phyloP scores from a whole-genome alignment of 2,329 filamentous ascomycete species.

The Penicillium sp. region DNA sequence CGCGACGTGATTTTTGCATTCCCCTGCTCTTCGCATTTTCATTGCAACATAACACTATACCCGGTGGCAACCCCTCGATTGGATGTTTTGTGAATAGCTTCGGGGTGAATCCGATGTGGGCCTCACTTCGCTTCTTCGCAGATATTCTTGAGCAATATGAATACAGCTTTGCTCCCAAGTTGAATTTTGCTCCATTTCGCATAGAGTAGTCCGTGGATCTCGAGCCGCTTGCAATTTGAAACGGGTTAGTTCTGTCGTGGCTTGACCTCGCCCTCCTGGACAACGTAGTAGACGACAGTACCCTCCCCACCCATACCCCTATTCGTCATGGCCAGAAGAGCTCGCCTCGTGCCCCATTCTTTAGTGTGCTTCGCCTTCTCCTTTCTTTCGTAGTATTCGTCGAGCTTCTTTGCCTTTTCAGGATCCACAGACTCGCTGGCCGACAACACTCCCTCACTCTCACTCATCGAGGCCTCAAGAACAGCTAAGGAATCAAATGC shows the following conservation, averaged over 20 bases:
- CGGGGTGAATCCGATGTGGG: conserved; percentile 10
- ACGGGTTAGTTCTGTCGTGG: conserved; percentile 59
- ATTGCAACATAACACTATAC: conserved; percentile 29
- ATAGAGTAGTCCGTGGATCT: not conserved
- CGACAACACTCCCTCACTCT: conserved; percentile 7
- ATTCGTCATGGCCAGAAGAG: conserved; percentile 60
- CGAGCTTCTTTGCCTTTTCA: conserved; percentile 31
- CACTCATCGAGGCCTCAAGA: conserved; percentile 6
- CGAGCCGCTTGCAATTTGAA: not conserved
- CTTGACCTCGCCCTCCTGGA: conserved; percentile 66
- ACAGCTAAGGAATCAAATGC: conserved; percentile 57
- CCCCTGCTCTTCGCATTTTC: conserved; percentile 2
- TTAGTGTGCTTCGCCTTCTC: conserved; percentile 27
- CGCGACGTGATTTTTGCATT: not conserved
- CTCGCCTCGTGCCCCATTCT: conserved; percentile 54
- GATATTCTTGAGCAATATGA: conserved; percentile 16
- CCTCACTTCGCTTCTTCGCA: conserved; percentile 7
- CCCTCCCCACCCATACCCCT: conserved; percentile 55
- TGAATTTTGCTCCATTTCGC: not conserved
- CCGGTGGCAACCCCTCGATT: conserved; percentile 24
- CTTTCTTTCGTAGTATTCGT: conserved; percentile 35
- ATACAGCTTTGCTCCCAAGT: not conserved
- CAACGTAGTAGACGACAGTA: conserved; percentile 66
- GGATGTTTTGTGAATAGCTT: conserved; percentile 16
- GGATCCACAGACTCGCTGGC: conserved; percentile 18